A percentile compares a stretch with the other conserved stretches of the same genome.
Evolutionary conservation across 345 rosid genomes (phyloP).

Genomic region (Lepidium didymum): DNA sequence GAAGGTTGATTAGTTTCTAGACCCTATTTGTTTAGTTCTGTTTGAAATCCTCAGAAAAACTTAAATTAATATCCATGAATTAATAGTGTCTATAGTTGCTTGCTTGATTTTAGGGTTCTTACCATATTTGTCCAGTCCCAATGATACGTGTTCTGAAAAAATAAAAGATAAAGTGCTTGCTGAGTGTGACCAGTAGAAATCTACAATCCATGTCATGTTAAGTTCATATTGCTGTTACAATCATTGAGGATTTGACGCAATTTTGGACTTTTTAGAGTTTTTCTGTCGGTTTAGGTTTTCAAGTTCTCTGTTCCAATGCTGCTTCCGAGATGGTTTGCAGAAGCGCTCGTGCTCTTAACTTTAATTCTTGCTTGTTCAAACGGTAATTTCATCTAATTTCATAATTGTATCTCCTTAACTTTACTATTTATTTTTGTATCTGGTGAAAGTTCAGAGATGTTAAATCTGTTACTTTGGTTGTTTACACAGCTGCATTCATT

Average conservation of each 20-base stretch:
- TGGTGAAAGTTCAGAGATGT: background rate
- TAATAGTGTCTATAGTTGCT: background rate
- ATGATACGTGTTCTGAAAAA: background rate
- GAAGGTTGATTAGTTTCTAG: background rate
- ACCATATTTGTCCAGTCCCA: slow-evolving; percentile 10
- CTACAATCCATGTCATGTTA: background rate
- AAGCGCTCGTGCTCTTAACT: slow-evolving; percentile 36
- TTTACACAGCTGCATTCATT: slow-evolving; percentile 57
- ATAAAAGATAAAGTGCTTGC: background rate
- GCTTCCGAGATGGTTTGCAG: slow-evolving; percentile 40
- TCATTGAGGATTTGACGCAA: background rate
- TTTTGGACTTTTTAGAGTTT: background rate
- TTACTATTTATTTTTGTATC: background rate
- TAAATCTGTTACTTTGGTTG: background rate
- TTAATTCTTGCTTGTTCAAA: slow-evolving; percentile 31
- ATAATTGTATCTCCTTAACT: background rate
- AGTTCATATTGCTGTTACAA: background rate
- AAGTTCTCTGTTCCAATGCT: slow-evolving; percentile 38
- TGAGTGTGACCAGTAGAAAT: background rate
- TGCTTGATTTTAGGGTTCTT: slow-evolving; percentile 27
- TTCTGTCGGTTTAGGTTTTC: slow-evolving; percentile 15
- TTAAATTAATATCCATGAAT: background rate
- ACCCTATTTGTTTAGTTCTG: background rate
- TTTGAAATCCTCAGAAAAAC: background rate
- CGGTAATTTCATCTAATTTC: slow-evolving; percentile 38